These are phyloP conservation scores for Glaciozyma martinii DNA, from an alignment of 768 basidiomycete species.

Conservation along the genomic window DNA sequence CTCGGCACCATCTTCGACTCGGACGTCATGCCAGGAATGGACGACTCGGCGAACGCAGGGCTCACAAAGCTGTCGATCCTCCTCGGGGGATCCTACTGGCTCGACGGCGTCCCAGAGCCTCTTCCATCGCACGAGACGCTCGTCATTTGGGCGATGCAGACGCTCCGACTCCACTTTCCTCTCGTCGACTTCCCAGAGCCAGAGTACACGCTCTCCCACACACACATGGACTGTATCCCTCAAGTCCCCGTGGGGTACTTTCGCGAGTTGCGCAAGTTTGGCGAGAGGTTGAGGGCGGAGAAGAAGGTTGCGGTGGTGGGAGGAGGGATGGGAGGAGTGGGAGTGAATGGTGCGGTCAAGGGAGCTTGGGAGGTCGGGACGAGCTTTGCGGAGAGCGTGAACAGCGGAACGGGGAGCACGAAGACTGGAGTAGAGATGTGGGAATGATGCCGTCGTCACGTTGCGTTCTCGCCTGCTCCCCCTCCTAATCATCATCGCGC, in stretches of 20 bases:
- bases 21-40: constrained; percentile 58
- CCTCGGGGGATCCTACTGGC: constrained; percentile 70
- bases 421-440: background rate
- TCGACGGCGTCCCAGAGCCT: background rate
- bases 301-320: constrained; percentile 18
- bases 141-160: constrained; percentile 8
- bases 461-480: background rate
- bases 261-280: background rate
- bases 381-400: constrained; percentile 3
- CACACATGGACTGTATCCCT: constrained; percentile 24
- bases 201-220: constrained; percentile 4
- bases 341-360: constrained; percentile 26
- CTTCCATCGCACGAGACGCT: constrained; percentile 3
- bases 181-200: background rate
- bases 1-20: constrained; percentile 89
- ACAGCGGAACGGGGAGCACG: background rate
- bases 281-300: background rate
- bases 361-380: constrained; percentile 19
- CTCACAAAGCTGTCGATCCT: constrained; percentile 75
- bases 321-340: constrained; percentile 13
- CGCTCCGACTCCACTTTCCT: constrained; percentile 14
- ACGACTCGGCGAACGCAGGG: constrained; percentile 38
- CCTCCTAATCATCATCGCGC: background rate
- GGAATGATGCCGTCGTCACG: background rate
- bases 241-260: constrained; percentile 15